These are phyloP conservation scores for Phytophthora pisi DNA, from an alignment of 352 stramenopile genomes.

Conservation along the genomic window DNA sequence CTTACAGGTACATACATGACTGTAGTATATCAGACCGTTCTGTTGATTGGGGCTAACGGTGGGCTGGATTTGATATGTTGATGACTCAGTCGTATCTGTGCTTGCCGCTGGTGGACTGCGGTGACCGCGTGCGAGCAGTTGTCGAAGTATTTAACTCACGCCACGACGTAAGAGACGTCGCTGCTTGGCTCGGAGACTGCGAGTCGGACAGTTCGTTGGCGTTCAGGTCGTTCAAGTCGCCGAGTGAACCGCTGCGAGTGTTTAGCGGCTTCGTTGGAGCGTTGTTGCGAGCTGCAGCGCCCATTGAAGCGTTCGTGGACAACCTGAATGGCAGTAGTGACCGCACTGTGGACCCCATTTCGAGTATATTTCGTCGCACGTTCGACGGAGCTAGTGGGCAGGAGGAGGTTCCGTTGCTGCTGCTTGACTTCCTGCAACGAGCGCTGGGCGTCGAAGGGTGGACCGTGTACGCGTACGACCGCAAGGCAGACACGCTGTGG, in stretches of 20 bases:
- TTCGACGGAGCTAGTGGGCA: neutral
- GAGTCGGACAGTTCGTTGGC: slow-evolving; percentile 23
- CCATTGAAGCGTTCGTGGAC: slow-evolving; percentile 34
- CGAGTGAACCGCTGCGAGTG: slow-evolving; percentile 53
- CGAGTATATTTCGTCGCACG: slow-evolving; percentile 9
- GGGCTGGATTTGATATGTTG: neutral
- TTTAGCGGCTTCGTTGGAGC: slow-evolving; percentile 70
- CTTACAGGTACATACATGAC: slow-evolving; percentile 38
- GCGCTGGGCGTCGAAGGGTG: slow-evolving; percentile 59
- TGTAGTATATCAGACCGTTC: too few relatives aligned
- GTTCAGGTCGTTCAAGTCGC: slow-evolving; percentile 20
- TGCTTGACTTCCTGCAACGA: slow-evolving; percentile 60
- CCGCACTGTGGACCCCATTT: slow-evolving; percentile 5
- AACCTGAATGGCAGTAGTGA: neutral
- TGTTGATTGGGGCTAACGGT: neutral
- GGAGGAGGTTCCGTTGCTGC: slow-evolving; percentile 8
- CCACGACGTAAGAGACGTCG: slow-evolving; percentile 46
- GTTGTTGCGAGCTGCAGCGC: slow-evolving; percentile 53
- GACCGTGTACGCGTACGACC: slow-evolving; percentile 65
- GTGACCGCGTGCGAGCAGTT: slow-evolving; percentile 55
- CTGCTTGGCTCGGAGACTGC: slow-evolving; percentile 47
- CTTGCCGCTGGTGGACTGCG: slow-evolving; percentile 66
- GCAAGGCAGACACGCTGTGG: slow-evolving; percentile 57
- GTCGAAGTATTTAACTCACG: slow-evolving; percentile 77
- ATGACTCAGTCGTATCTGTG: slow-evolving; percentile 65